phyloP scores from a whole-genome alignment of 345 rosid species.

The Syzygium jambos region DNA sequence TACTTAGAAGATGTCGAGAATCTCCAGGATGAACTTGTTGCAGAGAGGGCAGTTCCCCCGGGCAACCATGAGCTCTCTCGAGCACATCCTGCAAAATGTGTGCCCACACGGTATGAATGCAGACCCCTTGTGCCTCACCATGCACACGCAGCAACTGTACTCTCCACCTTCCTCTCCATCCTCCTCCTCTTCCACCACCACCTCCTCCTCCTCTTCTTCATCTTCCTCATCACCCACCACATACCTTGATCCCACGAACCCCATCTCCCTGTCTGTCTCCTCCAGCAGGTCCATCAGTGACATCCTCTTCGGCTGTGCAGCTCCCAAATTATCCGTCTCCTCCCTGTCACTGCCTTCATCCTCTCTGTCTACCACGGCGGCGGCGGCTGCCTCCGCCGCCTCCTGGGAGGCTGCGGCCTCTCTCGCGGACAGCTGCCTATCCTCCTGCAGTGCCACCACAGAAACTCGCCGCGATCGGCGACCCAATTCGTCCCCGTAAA shows the following conservation, averaged over 20 bases:
- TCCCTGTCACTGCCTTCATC: neutral
- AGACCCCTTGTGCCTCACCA: constrained; percentile 71
- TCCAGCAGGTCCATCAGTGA: constrained; percentile 84
- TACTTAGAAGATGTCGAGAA: constrained; percentile 67
- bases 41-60: constrained; percentile 90
- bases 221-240: constrained; percentile 27
- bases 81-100: constrained; percentile 77
- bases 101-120: constrained; percentile 87
- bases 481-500: neutral
- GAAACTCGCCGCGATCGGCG: constrained; percentile 10
- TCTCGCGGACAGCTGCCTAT: constrained; percentile 63
- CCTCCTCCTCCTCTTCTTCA: constrained; percentile 29
- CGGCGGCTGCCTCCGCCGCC: constrained; percentile 21
- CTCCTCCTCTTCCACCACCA: constrained; percentile 9
- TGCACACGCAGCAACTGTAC: constrained; percentile 65
- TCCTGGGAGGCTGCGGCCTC: constrained; percentile 46
- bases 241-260: constrained; percentile 58
- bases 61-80: constrained; percentile 79
- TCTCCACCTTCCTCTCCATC: constrained; percentile 40
- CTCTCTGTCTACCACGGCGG: neutral
- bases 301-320: constrained; percentile 45
- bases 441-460: constrained; percentile 33
- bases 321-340: neutral
- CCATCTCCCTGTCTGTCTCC: constrained; percentile 78
- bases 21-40: constrained; percentile 72